phyloP scores from a whole-genome alignment of 306 rosid genomes.

The Lablab purpureus region DNA sequence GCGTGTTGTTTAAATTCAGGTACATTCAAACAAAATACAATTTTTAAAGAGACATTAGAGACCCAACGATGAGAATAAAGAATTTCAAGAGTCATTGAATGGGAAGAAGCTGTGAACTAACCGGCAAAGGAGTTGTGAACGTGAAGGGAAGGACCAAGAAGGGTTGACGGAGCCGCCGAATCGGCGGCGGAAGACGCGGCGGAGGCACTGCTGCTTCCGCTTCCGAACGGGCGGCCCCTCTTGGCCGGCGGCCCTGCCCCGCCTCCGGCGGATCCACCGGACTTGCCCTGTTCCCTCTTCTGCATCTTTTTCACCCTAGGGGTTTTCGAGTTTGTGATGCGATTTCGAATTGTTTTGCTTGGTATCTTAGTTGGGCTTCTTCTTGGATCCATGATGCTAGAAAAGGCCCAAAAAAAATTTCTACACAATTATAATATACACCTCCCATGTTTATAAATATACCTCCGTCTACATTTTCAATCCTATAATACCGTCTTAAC shows the following conservation, averaged over 20 bases:
- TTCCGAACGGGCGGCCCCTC: constrained; percentile 94
- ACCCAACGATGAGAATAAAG: neutral
- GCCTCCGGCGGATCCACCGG: constrained; percentile 69
- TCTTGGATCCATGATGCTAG: neutral
- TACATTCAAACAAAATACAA: neutral
- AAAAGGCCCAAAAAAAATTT: neutral
- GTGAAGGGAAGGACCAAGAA: constrained; percentile 95
- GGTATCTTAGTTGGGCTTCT: constrained; percentile 25
- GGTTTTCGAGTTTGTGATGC: constrained; percentile 5
- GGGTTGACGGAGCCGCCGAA: constrained; percentile 75
- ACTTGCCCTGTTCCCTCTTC: constrained; percentile 90
- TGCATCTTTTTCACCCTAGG: constrained; percentile 64
- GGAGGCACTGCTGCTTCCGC: constrained; percentile 67
- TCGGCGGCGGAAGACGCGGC: constrained; percentile 70
- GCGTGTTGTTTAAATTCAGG: constrained; percentile 3
- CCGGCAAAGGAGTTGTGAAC: constrained; percentile 93
- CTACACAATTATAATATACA: too few relatives aligned
- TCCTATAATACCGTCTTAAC: too few relatives aligned
- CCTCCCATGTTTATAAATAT: too few relatives aligned
- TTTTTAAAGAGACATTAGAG: neutral
- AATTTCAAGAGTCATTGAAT: neutral
- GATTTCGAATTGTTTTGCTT: neutral
- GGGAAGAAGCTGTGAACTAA: constrained; percentile 49
- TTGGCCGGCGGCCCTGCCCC: constrained; percentile 82
- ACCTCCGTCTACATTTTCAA: too few relatives aligned